Base-by-base conservation (phyloP, 129 eudicot genomes). In the Arctium lappa region DNA sequence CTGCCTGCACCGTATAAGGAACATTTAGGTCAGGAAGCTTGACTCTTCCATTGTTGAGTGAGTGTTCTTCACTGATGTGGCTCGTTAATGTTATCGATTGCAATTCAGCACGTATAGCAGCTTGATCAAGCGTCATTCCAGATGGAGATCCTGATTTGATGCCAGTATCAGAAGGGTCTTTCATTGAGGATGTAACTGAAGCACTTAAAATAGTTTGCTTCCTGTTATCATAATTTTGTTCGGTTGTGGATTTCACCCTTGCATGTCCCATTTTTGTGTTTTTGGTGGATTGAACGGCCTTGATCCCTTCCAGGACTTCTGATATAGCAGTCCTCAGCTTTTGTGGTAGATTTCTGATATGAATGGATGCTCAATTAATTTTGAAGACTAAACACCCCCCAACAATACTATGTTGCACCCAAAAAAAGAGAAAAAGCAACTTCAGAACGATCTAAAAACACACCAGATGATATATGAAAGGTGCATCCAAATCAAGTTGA, bases 21-120 rank as follows among this genome's bases (percentile, higher is more conserved):
- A 81, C 40, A n/a, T 81, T 81, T 60, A 81, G 79, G 74, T 81
- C 79, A 60, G 85, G 85, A 73, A 81, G 73, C 79, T 81, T 46
- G 40, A 38, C 4, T 62, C 62, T 81, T 74, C 74, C 74, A 1
- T 62, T 81, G 44, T 81, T 40, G 74, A 81, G 32, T 12, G 73
- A 48, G 27, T 37, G 78, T 81, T 63, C 80, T 82, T 74, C 75
- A 65, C 60, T 65, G 36, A n/a, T 42, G 63, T 9, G n/a, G 4
- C 62, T 2, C 4, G 16, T 50, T 50, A 50, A 50, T 50, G n/a
- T 50, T 50, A 50, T 2, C 18, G 62, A 50, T 50, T 50, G 62
- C 18, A 50, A 48, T 48, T 81, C 2, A 72, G 8, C 50, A 36
- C 48, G 36, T 5, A 34, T 7, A 34, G 29, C 12, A 33, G 30